These are phyloP conservation scores for Tremella yokohamensis DNA, from an alignment of 768 basidiomycete species.

Conservation along the genomic window DNA sequence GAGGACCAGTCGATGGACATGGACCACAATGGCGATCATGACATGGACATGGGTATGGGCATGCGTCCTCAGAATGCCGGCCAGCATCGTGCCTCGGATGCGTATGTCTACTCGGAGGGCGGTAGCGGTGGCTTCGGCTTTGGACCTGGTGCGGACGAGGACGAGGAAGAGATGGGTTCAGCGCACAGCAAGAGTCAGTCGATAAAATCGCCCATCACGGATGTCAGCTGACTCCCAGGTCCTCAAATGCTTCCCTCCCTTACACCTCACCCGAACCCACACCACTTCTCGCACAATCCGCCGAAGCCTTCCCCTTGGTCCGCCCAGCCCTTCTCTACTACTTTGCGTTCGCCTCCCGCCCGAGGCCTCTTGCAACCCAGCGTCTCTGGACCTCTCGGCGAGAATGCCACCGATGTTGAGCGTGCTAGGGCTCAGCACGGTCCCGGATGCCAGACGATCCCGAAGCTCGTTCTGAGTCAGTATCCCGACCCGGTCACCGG, in stretches of 20 bases:
- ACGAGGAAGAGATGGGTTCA: conserved; percentile 27
- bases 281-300: conserved; percentile 41
- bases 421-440: conserved; percentile 35
- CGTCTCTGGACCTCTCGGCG: conserved; percentile 19
- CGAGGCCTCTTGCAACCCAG: conserved; percentile 39
- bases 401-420: conserved; percentile 35
- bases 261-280: conserved; percentile 38
- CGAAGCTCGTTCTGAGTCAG: conserved; percentile 32
- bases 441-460: conserved; percentile 36
- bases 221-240: neutral
- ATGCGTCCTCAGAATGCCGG: neutral
- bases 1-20: conserved; percentile 40
- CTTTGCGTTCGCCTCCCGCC: conserved; percentile 17
- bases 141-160: conserved; percentile 43
- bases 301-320: conserved; percentile 29
- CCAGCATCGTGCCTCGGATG: conserved; percentile 4
- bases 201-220: neutral
- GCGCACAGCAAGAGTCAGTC: conserved; percentile 3
- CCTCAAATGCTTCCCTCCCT: conserved; percentile 24
- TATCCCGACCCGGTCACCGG: conserved; percentile 42
- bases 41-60: conserved; percentile 11
- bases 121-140: conserved; percentile 43
- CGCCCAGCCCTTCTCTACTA: conserved; percentile 40
- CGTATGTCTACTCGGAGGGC: conserved; percentile 20
- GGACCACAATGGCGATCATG: conserved; percentile 17